A percentile compares a stretch with the other conserved stretches of the same genome.
Conservation (phyloP, 192 early-diverging fungal genomes). For the Backusella liffmaniae region DNA sequence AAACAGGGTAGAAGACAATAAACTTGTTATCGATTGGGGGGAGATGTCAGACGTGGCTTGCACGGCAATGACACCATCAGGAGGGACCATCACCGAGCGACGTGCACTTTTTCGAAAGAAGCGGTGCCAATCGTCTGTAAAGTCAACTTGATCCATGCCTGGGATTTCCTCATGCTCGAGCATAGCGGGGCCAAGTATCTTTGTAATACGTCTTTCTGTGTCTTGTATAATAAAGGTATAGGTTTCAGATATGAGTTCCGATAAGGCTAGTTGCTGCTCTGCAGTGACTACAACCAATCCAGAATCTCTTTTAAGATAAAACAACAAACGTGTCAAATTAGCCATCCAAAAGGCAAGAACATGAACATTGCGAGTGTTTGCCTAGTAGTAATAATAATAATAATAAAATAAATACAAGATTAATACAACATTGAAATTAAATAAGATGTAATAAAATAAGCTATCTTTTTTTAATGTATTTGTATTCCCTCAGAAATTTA, state of each 20-base stretch:
- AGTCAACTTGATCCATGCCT: slow-evolving; percentile 63
- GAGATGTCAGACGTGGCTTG: slow-evolving; percentile 31
- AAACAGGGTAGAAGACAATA: slow-evolving; percentile 68
- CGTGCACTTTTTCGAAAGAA: slow-evolving; percentile 44
- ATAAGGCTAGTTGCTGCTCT: slow-evolving; percentile 71
- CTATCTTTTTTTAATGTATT: background rate
- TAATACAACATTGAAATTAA: slow-evolving; percentile 1
- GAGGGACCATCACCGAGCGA: background rate
- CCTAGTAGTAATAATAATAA: slow-evolving; percentile 28
- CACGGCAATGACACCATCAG: background rate
- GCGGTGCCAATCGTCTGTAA: slow-evolving; percentile 58
- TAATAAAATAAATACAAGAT: background rate
- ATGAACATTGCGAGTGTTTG: slow-evolving; percentile 54
- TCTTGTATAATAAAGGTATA: slow-evolving; percentile 64
- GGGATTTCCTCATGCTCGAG: slow-evolving; percentile 73
- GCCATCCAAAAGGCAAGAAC: slow-evolving; percentile 82
- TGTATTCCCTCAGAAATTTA: background rate
- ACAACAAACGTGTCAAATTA: slow-evolving; percentile 78
- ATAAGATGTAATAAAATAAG: background rate
- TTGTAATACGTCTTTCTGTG: slow-evolving; percentile 64
- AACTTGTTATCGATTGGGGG: slow-evolving; percentile 72
- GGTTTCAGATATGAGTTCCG: slow-evolving; percentile 77
- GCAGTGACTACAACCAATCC: slow-evolving; percentile 67
- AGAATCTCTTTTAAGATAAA: slow-evolving; percentile 86
- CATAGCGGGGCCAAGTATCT: slow-evolving; percentile 59